phyloP scores from a whole-genome alignment of 1,284 basidiomycete genomes.

The Inonotus hispidus region DNA sequence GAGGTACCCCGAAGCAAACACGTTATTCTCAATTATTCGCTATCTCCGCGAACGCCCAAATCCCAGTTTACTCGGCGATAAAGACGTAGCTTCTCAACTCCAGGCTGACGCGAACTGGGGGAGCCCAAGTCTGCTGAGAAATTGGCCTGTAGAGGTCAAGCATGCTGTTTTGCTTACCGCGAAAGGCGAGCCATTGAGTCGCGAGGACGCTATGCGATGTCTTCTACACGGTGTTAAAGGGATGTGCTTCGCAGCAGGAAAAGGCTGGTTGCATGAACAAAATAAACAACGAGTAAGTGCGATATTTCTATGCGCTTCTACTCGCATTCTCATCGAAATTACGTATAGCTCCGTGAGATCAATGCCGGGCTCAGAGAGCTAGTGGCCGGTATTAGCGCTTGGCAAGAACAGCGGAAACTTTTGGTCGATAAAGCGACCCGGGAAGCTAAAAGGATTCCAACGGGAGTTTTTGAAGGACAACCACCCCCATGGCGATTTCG shows the following conservation, averaged over 20 bases:
- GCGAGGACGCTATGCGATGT: not conserved
- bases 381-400: not conserved
- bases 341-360: not conserved
- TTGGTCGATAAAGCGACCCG: not conserved
- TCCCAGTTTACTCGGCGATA: not conserved
- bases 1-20: not conserved
- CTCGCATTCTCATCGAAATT: not conserved
- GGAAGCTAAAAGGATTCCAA: not conserved
- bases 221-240: not conserved
- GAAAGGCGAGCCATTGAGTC: no score
- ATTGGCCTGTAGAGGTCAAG: not conserved
- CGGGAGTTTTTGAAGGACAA: not conserved
- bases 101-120: no score
- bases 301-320: not conserved
- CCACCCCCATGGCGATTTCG: not conserved
- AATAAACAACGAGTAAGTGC: not conserved
- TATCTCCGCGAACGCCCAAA: not conserved
- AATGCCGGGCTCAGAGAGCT: not conserved
- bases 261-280: not conserved
- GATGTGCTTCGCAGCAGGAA: not conserved
- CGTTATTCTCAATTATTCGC: not conserved
- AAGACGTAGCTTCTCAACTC: not conserved
- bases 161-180: not conserved
- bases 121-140: no score
- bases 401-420: not conserved